phyloP scores from a whole-genome alignment of 2,329 filamentous ascomycete genomes.

The Cytospora mali region DNA sequence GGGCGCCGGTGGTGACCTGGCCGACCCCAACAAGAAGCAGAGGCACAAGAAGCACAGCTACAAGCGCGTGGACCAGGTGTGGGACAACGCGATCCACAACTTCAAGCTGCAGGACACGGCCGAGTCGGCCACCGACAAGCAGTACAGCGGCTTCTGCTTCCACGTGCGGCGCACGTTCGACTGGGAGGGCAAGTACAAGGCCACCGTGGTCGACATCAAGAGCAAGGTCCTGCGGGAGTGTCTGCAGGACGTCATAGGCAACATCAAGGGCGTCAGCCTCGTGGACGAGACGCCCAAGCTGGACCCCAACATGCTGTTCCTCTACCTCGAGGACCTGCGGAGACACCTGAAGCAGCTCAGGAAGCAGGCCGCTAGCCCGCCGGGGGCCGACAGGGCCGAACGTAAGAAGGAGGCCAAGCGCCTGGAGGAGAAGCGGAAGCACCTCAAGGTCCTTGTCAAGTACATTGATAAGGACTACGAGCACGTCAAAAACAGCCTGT shows the following conservation, averaged over 20 bases:
- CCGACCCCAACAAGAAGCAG: slow-evolving; percentile 6
- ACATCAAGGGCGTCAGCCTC: slow-evolving; percentile 75
- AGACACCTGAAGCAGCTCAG: slow-evolving; percentile 66
- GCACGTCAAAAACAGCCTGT: slow-evolving; percentile 73
- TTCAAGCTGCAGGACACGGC: slow-evolving; percentile 59
- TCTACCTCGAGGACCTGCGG: slow-evolving; percentile 78
- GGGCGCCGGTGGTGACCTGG: neutral
- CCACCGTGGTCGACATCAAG: slow-evolving; percentile 80
- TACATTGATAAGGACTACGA: slow-evolving; percentile 68
- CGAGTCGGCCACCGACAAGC: slow-evolving; percentile 45
- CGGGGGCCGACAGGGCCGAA: slow-evolving; percentile 54
- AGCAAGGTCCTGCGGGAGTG: slow-evolving; percentile 76
- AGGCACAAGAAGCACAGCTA: slow-evolving; percentile 41
- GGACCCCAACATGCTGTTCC: slow-evolving; percentile 70
- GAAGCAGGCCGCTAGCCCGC: slow-evolving; percentile 46
- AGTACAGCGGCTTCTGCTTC: slow-evolving; percentile 81
- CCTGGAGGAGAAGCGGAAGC: slow-evolving; percentile 59
- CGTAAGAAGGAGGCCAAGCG: slow-evolving; percentile 64
- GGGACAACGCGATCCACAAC: slow-evolving; percentile 53
- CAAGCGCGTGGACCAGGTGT: slow-evolving; percentile 58
- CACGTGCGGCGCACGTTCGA: slow-evolving; percentile 82
- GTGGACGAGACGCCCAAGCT: slow-evolving; percentile 78
- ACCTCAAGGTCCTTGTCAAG: slow-evolving; percentile 63
- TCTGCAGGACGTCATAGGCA: slow-evolving; percentile 71
- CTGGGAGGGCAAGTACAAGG: slow-evolving; percentile 77